Base-by-base conservation (phyloP, 2,329 filamentous ascomycete genomes). In the Penicillium frequentans region DNA sequence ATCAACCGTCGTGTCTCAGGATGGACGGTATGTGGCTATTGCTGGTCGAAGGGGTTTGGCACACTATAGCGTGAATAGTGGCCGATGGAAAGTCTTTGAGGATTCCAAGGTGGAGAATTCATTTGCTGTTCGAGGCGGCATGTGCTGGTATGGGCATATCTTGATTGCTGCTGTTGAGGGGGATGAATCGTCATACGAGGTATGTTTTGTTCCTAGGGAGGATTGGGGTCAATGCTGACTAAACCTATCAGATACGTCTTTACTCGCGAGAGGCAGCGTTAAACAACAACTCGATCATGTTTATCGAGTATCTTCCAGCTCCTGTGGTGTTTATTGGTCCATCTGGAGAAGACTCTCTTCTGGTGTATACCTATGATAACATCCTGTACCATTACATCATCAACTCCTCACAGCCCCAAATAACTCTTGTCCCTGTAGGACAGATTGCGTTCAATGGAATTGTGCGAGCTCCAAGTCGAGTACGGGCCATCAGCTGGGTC, bases 101-200 rank as follows among this genome's bases (percentile, higher is more conserved):
- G 91, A 93, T 66, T 84, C 87, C 26, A 85, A 84, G 29, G 84
- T 88, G 69, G 95, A 98, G 74, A 92, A 93, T 66, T 91, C 93
- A 61, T 99, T 99, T 70, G 86, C 91, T 24, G 91, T 99, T 14
- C 84, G 93, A 61, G 95, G 95, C 49, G 95, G 95, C 7, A 96
- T 99, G 93, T 98, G 93, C 72, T 99, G 95, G 95, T 93, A 96
- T 71, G 92, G 96, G 64, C 93, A 99, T 75, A 90, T 98, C 31
- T 81, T 99, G 19, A 90, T 98, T 55, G 93, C 92, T 39, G 92
- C 93, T 4, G 88, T 97, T n/a, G 95, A 99, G 74, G 87, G 86
- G 53, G 90, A 90, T 64, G 85, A 87, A 63, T 87, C 87, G 23
- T 87, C 87, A 23, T 92, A 92, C 67, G 90, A 96, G 78, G 83